Evolutionary conservation across 2,329 filamentous ascomycete genomes (phyloP), one percentile per base, ranked within the genome.

Genomic region (Colletotrichum tropicicola): DNA sequence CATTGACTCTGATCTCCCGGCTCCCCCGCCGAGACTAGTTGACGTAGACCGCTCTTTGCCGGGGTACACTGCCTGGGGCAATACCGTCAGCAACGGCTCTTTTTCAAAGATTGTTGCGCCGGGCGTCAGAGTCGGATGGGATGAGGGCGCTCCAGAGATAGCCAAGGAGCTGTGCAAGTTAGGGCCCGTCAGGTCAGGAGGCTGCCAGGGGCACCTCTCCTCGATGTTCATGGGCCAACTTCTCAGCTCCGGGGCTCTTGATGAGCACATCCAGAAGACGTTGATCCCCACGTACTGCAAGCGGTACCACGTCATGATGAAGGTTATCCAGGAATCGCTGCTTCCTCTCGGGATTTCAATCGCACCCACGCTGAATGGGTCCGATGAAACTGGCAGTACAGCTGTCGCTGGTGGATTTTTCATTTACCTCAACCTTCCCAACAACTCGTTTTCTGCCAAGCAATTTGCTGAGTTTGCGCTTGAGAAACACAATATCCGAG

Each of bases 21-120:
- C 8, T 10, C 32, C 32, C 32, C 15, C 15, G 32, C 32, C 32
- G 9, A 3, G 32, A 12, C 32, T 35, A 15, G 32, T 35, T 35
- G 32, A 35, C 10, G 32, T 35, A 5, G 32, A 35, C 10, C 32
- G 32, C 10, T 10, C 32, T 10, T 5, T 35, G 10, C 32, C 32
- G 12, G 32, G 32, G 6, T 10, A 15, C 32, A 35, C 12, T 35
- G 2, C 15, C 78, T 98, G 57, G 74, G 93, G 94, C 9, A 90
- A 98, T 75, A 86, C 89, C 10, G 82, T 94, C 35, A 94, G 91
- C 71, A 98, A 98, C 74, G 94, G 92, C 21, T 93, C 90, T 5
- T 98, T 98, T 76, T 93, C 89, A 74, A 98, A 98, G 77, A 88
- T 98, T 30, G 85, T 89, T 25, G 93, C 89, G 0, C 93, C 94